Conservation (phyloP, 805 yeast genomes). For the Yarrowia bubula region DNA sequence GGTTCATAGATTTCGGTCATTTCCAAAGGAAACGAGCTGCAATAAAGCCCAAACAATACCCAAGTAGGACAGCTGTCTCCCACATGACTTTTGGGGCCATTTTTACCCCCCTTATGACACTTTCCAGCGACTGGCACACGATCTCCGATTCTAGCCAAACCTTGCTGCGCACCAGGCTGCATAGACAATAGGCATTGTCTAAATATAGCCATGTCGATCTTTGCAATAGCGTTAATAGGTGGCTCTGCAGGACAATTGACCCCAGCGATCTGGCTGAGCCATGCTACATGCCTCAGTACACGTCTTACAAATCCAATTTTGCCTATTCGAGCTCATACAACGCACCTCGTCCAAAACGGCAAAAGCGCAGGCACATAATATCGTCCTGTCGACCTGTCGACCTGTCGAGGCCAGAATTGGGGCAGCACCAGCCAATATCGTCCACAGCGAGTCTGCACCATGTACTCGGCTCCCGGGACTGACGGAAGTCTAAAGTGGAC, state of each 20-base stretch:
- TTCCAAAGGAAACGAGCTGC: too few relatives aligned
- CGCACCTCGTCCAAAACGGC: too few relatives aligned
- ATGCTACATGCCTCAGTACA: too few relatives aligned
- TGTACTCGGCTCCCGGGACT: slow-evolving; percentile 14
- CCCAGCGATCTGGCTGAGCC: too few relatives aligned
- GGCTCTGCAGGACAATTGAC: slow-evolving; percentile 9
- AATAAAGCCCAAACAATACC: too few relatives aligned
- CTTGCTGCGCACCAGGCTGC: neutral
- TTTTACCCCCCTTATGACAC: too few relatives aligned
- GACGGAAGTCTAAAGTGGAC: neutral
- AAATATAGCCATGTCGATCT: slow-evolving; percentile 14
- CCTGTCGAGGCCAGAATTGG: too few relatives aligned
- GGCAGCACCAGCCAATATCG: neutral
- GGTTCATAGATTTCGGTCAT: neutral
- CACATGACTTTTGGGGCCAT: too few relatives aligned
- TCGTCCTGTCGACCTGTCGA: neutral
- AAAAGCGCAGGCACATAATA: slow-evolving; percentile 5
- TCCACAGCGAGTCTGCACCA: too few relatives aligned
- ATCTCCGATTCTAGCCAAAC: neutral
- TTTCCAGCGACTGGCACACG: neutral
- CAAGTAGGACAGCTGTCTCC: too few relatives aligned
- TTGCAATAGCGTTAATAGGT: neutral
- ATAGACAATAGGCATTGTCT: slow-evolving; percentile 21
- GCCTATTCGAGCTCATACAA: too few relatives aligned
- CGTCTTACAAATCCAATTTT: too few relatives aligned